Evolutionary conservation across 148 eudicot genomes (phyloP), one percentile per base, ranked within the genome.

Genomic region (Chenopodium suecicum): DNA sequence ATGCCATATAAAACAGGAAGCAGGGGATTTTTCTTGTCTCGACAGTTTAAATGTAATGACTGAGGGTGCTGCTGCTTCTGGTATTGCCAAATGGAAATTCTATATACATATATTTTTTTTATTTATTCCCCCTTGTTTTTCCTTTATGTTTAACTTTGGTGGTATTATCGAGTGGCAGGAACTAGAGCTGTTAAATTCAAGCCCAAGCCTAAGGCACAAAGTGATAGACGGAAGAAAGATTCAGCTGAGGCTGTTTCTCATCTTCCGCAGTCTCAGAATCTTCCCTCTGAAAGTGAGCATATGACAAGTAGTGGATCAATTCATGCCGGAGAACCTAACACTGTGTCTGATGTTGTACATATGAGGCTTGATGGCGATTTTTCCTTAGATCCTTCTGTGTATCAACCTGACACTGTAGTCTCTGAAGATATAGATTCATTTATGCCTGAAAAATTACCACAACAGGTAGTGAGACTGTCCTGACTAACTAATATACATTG

Each of bases 151-250:
- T 41, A 78, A 16, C 64, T 31, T 52, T 80, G 79, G 54, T 78
- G 44, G 77, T 0, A 66, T 81, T 76, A 72, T 81, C 69, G 25
- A 83, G 78, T 84, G 78, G 82, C 75, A 91, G 97, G 88, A 73
- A 84, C 76, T 63, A 82, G 81, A 68, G 83, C 84, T 56, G 83
- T 85, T 64, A 89, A 93, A 79, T 85, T 88, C 75, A 86, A 84
- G 81, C 92, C 93, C 29, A 94, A 88, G 87, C 91, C 92, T 66
- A 90, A 89, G 82, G 78, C 76, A 64, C 89, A 86, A 78, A 44
- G 74, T 66, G 74, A 70, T 56, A 78, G 81, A 78, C 62, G 16
- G 54, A 50, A 66, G 62, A 81, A 63, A 25, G 69, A 81, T 77
- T 71, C 54, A 31, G 75, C 29, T 73, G 87, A 78, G 73, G 79